phyloP scores from a whole-genome alignment of 768 basidiomycete genomes.

The Lentinus brumalis region DNA sequence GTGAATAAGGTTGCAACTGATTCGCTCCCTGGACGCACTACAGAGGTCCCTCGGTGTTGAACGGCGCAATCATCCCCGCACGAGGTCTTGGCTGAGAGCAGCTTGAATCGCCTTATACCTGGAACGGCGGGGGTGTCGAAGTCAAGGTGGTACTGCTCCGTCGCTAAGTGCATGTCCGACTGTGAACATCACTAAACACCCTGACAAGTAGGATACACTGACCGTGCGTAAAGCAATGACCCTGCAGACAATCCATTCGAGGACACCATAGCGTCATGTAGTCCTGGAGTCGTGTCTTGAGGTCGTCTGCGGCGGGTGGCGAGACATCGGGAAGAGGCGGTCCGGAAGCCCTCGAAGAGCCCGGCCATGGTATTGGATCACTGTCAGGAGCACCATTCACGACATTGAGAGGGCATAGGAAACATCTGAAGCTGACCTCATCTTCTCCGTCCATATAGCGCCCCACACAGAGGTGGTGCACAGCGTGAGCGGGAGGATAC shows the following conservation, averaged over 20 bases:
- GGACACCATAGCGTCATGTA: conserved; percentile 26
- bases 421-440: conserved; percentile 16
- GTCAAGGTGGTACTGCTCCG: background rate
- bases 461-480: conserved; percentile 13
- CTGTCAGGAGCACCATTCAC: conserved; percentile 21
- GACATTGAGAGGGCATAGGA: background rate
- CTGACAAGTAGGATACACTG: background rate
- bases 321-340: conserved; percentile 7
- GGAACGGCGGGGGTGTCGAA: too few relatives aligned
- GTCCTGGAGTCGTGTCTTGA: conserved; percentile 18
- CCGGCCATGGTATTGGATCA: conserved; percentile 32
- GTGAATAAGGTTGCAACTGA: too few relatives aligned
- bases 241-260: conserved; percentile 24
- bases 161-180: background rate
- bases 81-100: too few relatives aligned
- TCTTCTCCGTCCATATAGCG: conserved; percentile 8
- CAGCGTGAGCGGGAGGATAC: conserved; percentile 45
- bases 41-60: background rate
- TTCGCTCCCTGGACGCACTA: background rate
- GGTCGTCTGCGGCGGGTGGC: conserved; percentile 11
- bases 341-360: background rate
- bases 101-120: too few relatives aligned
- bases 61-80: conserved; percentile 1
- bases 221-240: conserved; percentile 28
- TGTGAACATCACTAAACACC: background rate